Evolutionary conservation across 129 eudicot species (phyloP).

Genomic region (Rutidosis leptorrhynchoides): DNA sequence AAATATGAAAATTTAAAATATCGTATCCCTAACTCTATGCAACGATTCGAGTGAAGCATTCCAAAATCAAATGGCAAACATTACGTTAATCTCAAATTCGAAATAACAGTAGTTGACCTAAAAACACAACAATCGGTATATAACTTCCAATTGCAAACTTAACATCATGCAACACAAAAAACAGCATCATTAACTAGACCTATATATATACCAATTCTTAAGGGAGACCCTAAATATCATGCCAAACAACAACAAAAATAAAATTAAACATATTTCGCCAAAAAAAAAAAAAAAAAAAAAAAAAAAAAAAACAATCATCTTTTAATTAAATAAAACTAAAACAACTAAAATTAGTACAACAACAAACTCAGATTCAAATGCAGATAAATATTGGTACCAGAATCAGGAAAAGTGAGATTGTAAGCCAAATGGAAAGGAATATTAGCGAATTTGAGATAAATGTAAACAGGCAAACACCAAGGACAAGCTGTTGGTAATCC

Average conservation of each 20-base stretch:
- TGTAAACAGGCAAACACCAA: slow-evolving; percentile 65
- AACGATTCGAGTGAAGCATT: background rate
- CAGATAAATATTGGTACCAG: slow-evolving; percentile 44
- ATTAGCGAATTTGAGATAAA: slow-evolving; percentile 65
- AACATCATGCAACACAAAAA: slow-evolving; percentile 2
- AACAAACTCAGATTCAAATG: background rate
- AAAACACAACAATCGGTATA: background rate
- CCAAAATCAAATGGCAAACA: background rate
- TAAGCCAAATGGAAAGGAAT: slow-evolving; percentile 53
- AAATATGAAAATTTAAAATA: background rate
- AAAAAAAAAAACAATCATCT: slow-evolving; percentile 10
- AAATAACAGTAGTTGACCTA: background rate
- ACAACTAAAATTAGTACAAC: background rate
- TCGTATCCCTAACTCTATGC: background rate
- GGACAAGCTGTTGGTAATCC: slow-evolving; percentile 94
- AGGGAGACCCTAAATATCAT: background rate
- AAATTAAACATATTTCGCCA: slow-evolving; percentile 19
- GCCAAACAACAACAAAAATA: background rate
- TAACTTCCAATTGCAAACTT: background rate
- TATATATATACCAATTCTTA: slow-evolving; percentile 12
- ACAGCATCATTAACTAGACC: background rate
- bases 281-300: too few species aligned
- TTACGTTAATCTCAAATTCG: background rate
- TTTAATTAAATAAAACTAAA: background rate
- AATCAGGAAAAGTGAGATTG: slow-evolving; percentile 70